Conservation (phyloP, 1,284 basidiomycete genomes). For the Pseudozyma tsukubaensis region DNA sequence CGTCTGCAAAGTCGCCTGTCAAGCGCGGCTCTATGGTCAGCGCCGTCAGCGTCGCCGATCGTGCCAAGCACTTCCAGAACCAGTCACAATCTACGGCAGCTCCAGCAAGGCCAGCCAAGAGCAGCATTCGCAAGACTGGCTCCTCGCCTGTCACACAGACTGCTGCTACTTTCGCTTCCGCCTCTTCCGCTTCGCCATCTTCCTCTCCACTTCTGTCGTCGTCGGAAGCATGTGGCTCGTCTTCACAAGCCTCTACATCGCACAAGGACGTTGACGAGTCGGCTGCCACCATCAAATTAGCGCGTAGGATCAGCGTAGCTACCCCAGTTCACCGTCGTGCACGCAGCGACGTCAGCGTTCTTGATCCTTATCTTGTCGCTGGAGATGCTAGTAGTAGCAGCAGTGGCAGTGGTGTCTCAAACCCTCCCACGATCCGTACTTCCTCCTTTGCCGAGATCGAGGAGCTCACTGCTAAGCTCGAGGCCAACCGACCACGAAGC, state of each 20-base stretch:
- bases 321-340: constrained; percentile 40
- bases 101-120: neutral
- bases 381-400: neutral
- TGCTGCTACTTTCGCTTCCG: neutral
- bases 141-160: neutral
- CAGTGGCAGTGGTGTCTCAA: neutral
- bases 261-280: constrained; percentile 1
- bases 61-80: constrained; percentile 27
- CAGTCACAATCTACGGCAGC: neutral
- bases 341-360: constrained; percentile 33
- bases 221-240: constrained; percentile 3
- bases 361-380: constrained; percentile 24
- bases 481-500: constrained; percentile 27
- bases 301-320: constrained; percentile 36
- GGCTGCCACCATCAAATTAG: constrained; percentile 17
- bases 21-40: constrained; percentile 35
- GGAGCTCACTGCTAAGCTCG: constrained; percentile 29
- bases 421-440: constrained; percentile 15
- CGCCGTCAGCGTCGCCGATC: constrained; percentile 30
- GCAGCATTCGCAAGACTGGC: constrained; percentile 1
- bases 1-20: constrained; percentile 5
- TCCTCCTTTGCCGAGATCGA: constrained; percentile 33
- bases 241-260: neutral
- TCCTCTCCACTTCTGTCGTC: neutral
- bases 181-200: constrained; percentile 4